phyloP scores from a whole-genome alignment of 768 basidiomycete genomes.

The Boletus rubroflammeus region DNA sequence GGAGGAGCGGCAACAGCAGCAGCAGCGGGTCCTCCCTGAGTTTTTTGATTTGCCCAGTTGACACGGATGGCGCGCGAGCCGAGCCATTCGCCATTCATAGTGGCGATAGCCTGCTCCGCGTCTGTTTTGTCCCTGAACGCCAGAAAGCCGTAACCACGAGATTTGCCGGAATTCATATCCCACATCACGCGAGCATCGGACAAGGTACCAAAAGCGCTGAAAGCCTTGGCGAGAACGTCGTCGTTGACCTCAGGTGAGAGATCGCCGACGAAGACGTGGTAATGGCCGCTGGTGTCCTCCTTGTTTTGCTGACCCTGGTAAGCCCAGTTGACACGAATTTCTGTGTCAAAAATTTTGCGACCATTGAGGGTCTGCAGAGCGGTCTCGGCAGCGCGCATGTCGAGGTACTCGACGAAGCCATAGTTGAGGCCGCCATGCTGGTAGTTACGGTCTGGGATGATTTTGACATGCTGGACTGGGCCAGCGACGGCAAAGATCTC shows the following conservation, averaged over 20 bases:
- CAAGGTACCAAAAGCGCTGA: slow-evolving; percentile 93
- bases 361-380: slow-evolving; percentile 98
- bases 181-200: slow-evolving; percentile 99
- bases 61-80: slow-evolving; percentile 97
- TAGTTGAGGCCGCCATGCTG: slow-evolving; percentile 99
- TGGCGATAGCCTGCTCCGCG: slow-evolving; percentile 97
- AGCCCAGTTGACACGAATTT: slow-evolving; percentile 99
- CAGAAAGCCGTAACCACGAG: slow-evolving; percentile 96
- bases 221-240: slow-evolving; percentile 93
- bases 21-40: slow-evolving; percentile 57
- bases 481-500: slow-evolving; percentile 97
- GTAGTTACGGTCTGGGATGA: slow-evolving; percentile 98
- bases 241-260: slow-evolving; percentile 99
- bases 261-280: slow-evolving; percentile 99
- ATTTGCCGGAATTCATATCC: slow-evolving; percentile 99
- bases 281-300: slow-evolving; percentile 97
- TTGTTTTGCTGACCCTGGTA: slow-evolving; percentile 98
- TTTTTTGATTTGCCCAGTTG: slow-evolving; percentile 99
- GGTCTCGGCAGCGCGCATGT: slow-evolving; percentile 98
- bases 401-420: slow-evolving; percentile 98
- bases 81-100: slow-evolving; percentile 99
- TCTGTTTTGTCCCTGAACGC: slow-evolving; percentile 99
- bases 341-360: slow-evolving; percentile 99
- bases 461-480: slow-evolving; percentile 98
- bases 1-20: slow-evolving; percentile 24